Conservation (phyloP, 345 rosid species). For the Excoecaria cochinchinensis region DNA sequence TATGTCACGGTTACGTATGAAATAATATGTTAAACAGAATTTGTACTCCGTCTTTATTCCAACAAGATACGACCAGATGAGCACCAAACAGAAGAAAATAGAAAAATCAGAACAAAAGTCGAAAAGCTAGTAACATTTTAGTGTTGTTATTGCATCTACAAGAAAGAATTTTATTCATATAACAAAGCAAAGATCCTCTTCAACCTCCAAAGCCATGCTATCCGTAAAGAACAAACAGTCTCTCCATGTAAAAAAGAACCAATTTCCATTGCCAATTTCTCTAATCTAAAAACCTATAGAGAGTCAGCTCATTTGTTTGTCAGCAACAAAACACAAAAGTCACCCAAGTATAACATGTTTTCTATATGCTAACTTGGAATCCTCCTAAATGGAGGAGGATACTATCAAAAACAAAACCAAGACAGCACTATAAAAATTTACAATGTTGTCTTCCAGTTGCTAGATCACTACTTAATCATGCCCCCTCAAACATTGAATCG, state of each 20-base stretch:
- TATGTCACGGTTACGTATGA: too few relatives aligned
- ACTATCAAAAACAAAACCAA: background rate
- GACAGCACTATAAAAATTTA: background rate
- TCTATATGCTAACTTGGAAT: background rate
- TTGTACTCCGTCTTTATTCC: too few relatives aligned
- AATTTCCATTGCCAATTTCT: conserved; percentile 6
- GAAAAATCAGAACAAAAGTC: too few relatives aligned
- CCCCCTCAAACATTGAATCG: background rate
- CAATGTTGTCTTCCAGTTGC: background rate
- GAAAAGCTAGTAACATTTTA: too few relatives aligned
- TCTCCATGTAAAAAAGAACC: background rate
- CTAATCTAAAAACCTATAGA: conserved; percentile 3
- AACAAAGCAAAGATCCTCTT: too few relatives aligned
- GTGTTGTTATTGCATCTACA: too few relatives aligned
- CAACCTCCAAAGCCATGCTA: too few relatives aligned
- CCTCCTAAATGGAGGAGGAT: background rate
- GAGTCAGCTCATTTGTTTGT: conserved; percentile 2
- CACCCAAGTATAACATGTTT: background rate
- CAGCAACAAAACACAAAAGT: background rate
- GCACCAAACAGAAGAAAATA: too few relatives aligned
- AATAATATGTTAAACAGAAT: too few relatives aligned
- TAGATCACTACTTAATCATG: background rate
- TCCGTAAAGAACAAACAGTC: too few relatives aligned
- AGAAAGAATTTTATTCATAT: too few relatives aligned
- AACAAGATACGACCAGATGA: too few relatives aligned